Percentiles rank a stretch among this genome's conserved stretches.
Evolutionary conservation across 1,284 basidiomycete species (phyloP).

Genomic region (Fomes fomentarius): DNA sequence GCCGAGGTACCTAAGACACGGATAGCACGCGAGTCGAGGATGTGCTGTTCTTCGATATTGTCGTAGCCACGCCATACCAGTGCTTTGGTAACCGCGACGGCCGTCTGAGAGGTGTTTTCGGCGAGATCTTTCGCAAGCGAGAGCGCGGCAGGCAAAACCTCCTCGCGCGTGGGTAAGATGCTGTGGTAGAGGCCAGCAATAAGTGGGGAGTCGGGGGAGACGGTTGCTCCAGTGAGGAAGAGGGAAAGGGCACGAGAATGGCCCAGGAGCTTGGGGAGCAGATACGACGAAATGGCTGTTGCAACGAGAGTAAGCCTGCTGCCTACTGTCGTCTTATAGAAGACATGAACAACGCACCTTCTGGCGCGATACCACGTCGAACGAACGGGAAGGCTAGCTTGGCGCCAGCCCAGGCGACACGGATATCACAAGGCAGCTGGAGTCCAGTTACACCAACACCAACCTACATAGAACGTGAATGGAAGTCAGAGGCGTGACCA

Average conservation of each 20-base stretch:
- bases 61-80: slow-evolving; percentile 52
- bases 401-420: slow-evolving; percentile 56
- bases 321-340: no score
- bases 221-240: slow-evolving; percentile 50
- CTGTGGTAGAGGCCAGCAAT: slow-evolving; percentile 50
- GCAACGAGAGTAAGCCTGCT: no score
- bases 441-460: slow-evolving; percentile 57
- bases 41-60: slow-evolving; percentile 55
- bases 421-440: slow-evolving; percentile 60
- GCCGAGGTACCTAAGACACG: slow-evolving; percentile 38
- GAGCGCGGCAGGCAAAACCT: slow-evolving; percentile 54
- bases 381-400: slow-evolving; percentile 59
- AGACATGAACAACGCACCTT: slow-evolving; percentile 42
- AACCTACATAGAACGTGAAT: slow-evolving; percentile 37
- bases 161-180: slow-evolving; percentile 49
- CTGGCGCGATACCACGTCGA: slow-evolving; percentile 54
- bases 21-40: slow-evolving; percentile 54
- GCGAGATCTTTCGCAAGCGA: slow-evolving; percentile 55
- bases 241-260: slow-evolving; percentile 53
- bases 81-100: slow-evolving; percentile 54
- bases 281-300: slow-evolving; percentile 52
- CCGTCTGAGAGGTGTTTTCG: slow-evolving; percentile 50
- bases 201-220: slow-evolving; percentile 47
- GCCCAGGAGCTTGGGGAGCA: slow-evolving; percentile 56
- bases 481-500: no score